Evolutionary conservation across 2,329 filamentous ascomycete species (phyloP), one percentile per base, ranked within the genome.

Genomic region (Colletotrichum sublineola): DNA sequence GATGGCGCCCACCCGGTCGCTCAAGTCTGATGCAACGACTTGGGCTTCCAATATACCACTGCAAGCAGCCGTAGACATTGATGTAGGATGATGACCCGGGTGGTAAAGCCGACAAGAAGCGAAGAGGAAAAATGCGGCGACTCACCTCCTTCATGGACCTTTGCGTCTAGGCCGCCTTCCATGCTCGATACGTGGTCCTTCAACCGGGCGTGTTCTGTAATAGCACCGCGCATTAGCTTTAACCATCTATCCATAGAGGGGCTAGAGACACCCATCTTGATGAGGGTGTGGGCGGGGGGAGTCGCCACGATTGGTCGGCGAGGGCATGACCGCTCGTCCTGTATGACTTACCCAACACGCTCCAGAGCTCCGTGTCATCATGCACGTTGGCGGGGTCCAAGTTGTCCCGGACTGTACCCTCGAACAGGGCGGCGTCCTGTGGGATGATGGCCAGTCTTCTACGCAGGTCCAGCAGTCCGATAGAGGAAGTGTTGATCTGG

Each of bases 291-390:
- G 70, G 65, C 64, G 69, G 70, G 24, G 24, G 60, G 57, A 24
- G 40, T 20, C 15, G 50, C 24, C 55, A 46, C 53, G 46, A 61
- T 64, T 57, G 57, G 48, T 53, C 48, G 55, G 68, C 36, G 65
- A 63, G 63, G 48, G 69, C 60, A 38, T 44, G 61, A 71, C 31
- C 36, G 50, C 72, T 44, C 56, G 29, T 61, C 29, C 29, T 63
- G 76, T 76, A 70, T 76, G 76, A 88, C 92, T 83, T 88, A 96
- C 94, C 94, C 74, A 98, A 87, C 73, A 97, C 95, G 80, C 93
- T 97, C 96, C 96, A 99, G 44, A 99, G 87, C 80, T 98, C 96
- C 6, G 95, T 97, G 82, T 99, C 97, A 82, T 98, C 96, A 79
- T 97, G 95, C 67, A 97, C 94, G 80, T 97, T 94, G 38, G 93